Evolutionary conservation across 2,329 filamentous ascomycete species (phyloP), one percentile per base, ranked within the genome.

Genomic region (Xylaria polymorpha): DNA sequence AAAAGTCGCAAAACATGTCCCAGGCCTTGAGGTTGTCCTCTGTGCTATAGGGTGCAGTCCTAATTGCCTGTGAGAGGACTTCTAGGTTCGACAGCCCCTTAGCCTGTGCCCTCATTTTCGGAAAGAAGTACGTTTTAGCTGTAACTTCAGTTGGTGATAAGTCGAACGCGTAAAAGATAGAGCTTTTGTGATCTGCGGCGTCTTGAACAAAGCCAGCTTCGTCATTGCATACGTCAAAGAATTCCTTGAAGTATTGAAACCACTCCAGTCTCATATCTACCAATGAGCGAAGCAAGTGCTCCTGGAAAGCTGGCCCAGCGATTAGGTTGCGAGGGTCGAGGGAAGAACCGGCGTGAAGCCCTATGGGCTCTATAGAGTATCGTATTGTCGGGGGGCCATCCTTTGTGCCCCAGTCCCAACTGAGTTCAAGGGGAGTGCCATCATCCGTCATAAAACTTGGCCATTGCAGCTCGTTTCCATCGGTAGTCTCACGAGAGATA

Each of bases 321-420:
- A 57, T 29, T 14, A 64, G 10, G 18, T 68, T 68, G n/a, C 55
- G 39, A 5, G 66, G 66, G n/a, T 65, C 66, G 29, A 65, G n/a
- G 3, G 48, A 55, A 50, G 61, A 60, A 22, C 66, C 66, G 20
- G 66, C 66, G 4, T 56, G 7, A 4, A 68, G 56, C 15, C 66
- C 66, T 15, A 68, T 57, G 15, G 66, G 66, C 50, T 68, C 66
- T 46, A 68, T 65, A 4, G 66, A 68, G 44, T 56, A 68, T 50
- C 66, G 61, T 32, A 68, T 65, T 25, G 22, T 68, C 1, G 66
- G 66, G 9, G 57, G 39, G 35, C n/a, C 35, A 39, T 61, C 61
- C 14, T 41, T 56, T 5, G 61, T 65, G 20, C 56, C 56, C 48
- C 46, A 61, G 53, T 68, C 66, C 66, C 62, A 65, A 37, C 51